Conservation (phyloP, 2,329 filamentous ascomycete species). For the Apiospora marii region DNA sequence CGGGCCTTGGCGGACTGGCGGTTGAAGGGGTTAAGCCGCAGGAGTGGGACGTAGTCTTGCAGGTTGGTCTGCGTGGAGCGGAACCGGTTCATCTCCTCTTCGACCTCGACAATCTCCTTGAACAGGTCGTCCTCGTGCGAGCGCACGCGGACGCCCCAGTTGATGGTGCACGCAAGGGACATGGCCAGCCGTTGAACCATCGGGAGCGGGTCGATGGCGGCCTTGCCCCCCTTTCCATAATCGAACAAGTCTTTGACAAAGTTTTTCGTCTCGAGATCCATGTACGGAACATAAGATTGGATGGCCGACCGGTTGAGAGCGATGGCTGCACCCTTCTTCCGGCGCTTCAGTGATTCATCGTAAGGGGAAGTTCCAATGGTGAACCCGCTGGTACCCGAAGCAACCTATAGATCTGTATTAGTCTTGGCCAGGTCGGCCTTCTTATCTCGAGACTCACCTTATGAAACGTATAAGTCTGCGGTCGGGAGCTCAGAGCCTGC, state of each 20-base stretch:
- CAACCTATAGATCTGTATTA: conserved; percentile 40
- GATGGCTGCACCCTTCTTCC: conserved; percentile 70
- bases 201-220: conserved; percentile 69
- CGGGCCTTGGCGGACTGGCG: conserved; percentile 64
- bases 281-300: conserved; percentile 66
- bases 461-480: conserved; percentile 21
- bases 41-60: conserved; percentile 67
- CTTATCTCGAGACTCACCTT: neutral
- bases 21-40: conserved; percentile 68
- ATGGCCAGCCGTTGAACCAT: conserved; percentile 72
- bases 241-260: conserved; percentile 68
- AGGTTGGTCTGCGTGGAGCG: conserved; percentile 67
- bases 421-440: neutral
- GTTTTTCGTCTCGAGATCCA: conserved; percentile 69
- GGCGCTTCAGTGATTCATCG: conserved; percentile 68
- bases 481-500: conserved; percentile 17
- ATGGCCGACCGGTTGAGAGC: conserved; percentile 72
- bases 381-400: conserved; percentile 71
- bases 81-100: conserved; percentile 67
- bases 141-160: conserved; percentile 70
- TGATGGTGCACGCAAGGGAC: conserved; percentile 69
- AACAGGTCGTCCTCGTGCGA: conserved; percentile 68
- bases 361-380: conserved; percentile 75
- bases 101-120: conserved; percentile 68
- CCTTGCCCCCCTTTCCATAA: conserved; percentile 62